Base-by-base conservation (phyloP, 768 basidiomycete genomes). In the Thelephora ganbajun region DNA sequence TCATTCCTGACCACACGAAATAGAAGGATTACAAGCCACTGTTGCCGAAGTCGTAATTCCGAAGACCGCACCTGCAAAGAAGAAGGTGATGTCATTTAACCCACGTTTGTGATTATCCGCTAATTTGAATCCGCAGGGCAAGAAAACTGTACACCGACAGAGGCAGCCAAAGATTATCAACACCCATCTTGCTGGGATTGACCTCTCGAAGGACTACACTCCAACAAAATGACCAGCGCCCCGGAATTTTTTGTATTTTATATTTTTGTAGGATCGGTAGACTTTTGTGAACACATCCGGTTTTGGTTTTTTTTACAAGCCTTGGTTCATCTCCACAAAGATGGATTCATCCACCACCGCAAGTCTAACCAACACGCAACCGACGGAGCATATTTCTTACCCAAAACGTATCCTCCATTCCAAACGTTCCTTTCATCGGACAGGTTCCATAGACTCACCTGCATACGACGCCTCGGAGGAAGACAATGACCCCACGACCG, bases 161-260 rank as follows among this genome's bases (percentile, higher is more conserved):
- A 74, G 91, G 43, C 80, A 80, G 57, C 77, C 79, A 48, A 79
- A 86, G 56, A 79, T 94, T 55, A 93, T 89, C 35, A 96, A 94
- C 56, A 79, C 83, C 2, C 91, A 94, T 68, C 64, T 92, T 61
- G 85, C 77, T 58, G 84, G 80, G 16, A 83, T 96, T 67, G 91
- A 94, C 63, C 63, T 94, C 44, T 79, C 81, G 41, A 76, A 75
- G 52, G 86, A 90, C 57, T 88, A 77, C 60, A 66, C 71, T 5
- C 53, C 63, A 3, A 41, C 18, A 16, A 41, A 41, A 14, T 41
- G 14, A 22, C 26, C 26, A 9, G 26, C 26, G 26, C 26, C 9
- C 4, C 26, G 9, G 9, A 30, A 30, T 30, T 30, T 30, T 30
- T 4, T 30, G 26, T 30, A 30, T 30, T 30, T 30, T 77, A 58